Percentiles rank a stretch among this genome's conserved stretches.
phyloP scores from a whole-genome alignment of 2,329 filamentous ascomycete species.

The Paraphaeosphaeria sporulosa region DNA sequence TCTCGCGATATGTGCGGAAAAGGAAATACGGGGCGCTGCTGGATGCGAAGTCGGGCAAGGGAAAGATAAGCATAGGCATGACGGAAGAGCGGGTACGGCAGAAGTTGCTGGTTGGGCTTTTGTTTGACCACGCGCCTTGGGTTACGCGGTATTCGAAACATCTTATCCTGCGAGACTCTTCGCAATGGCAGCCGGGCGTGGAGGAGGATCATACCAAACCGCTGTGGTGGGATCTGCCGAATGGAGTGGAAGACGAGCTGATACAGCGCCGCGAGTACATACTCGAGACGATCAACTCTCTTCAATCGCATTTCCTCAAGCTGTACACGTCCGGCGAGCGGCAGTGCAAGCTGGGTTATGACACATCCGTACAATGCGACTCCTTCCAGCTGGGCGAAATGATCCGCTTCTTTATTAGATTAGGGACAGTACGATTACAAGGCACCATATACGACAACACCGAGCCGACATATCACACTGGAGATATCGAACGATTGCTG shows the following conservation, averaged over 20 bases:
- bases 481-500: conserved; percentile 70
- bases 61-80: conserved; percentile 50
- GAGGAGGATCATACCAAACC: conserved; percentile 54
- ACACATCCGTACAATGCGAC: conserved; percentile 75
- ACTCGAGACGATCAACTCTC: conserved; percentile 72
- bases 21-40: conserved; percentile 53
- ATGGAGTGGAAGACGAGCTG: conserved; percentile 74
- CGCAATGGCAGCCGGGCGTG: conserved; percentile 58
- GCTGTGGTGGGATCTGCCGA: conserved; percentile 77
- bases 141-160: conserved; percentile 70
- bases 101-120: conserved; percentile 71
- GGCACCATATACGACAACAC: conserved; percentile 51
- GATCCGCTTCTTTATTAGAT: conserved; percentile 72
- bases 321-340: conserved; percentile 72
- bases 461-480: conserved; percentile 59
- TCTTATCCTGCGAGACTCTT: conserved; percentile 71
- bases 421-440: conserved; percentile 66
- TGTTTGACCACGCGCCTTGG: conserved; percentile 68
- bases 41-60: conserved; percentile 52
- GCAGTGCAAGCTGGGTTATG: conserved; percentile 79
- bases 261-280: conserved; percentile 71
- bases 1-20: conserved; percentile 63
- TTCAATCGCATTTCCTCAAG: conserved; percentile 71
- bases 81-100: conserved; percentile 73
- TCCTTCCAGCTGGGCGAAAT: conserved; percentile 82